These are phyloP conservation scores for Colletotrichum limetticola DNA, from an alignment of 2,329 filamentous ascomycete species.

Conservation along the genomic window DNA sequence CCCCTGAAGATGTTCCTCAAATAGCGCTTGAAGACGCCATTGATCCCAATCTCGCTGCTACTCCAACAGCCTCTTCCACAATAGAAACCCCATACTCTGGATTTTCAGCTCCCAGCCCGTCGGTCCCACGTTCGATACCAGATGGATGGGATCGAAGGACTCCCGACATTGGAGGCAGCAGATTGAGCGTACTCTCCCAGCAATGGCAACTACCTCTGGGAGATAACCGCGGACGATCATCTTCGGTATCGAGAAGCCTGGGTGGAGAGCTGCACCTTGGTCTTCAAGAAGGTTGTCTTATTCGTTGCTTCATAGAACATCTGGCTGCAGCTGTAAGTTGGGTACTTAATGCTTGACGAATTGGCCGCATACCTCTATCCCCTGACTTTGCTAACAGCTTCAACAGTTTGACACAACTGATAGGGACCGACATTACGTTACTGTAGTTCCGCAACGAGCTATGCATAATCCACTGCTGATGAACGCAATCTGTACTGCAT, in stretches of 20 bases:
- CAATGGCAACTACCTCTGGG: background rate
- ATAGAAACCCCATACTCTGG: background rate
- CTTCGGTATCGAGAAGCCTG: background rate
- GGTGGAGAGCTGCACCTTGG: background rate
- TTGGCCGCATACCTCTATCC: background rate
- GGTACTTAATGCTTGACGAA: background rate
- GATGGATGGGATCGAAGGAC: slow-evolving; percentile 9
- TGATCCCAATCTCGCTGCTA: background rate
- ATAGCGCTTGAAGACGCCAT: background rate
- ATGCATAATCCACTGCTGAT: background rate
- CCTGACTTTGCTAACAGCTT: background rate
- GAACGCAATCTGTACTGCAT: slow-evolving; percentile 21
- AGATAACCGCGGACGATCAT: background rate
- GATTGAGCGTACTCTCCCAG: background rate
- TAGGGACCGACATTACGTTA: slow-evolving; percentile 11
- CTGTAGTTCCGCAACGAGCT: slow-evolving; percentile 11
- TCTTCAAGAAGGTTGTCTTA: slow-evolving; percentile 6
- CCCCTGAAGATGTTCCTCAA: background rate
- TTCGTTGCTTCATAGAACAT: slow-evolving; percentile 17
- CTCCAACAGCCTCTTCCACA: background rate
- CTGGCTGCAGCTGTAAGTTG: slow-evolving; percentile 15
- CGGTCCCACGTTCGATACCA: slow-evolving; percentile 2
- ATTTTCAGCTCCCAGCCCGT: background rate
- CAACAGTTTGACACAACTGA: slow-evolving; percentile 16
- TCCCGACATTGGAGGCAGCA: background rate